Conservation (phyloP, 2,329 filamentous ascomycete genomes). For the Simplicillium sp. region DNA sequence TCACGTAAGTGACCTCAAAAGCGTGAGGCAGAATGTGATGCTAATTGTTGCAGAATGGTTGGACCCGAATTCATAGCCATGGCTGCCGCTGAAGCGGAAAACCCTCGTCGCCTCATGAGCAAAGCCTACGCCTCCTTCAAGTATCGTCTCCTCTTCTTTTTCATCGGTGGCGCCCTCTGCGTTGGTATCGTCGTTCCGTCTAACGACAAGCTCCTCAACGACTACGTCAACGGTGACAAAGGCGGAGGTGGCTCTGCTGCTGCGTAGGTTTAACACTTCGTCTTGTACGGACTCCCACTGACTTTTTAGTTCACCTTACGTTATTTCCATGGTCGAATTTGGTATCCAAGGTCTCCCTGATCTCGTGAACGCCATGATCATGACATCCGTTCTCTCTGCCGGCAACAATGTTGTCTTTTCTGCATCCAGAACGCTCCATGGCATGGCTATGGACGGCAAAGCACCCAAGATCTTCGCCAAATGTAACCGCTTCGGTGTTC, state of each 20-base stretch:
- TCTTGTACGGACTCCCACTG: background rate
- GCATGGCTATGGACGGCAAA: constrained; percentile 41
- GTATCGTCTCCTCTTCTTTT: constrained; percentile 41
- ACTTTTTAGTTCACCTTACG: constrained; percentile 39
- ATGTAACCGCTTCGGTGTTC: constrained; percentile 18
- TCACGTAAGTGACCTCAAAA: constrained; percentile 23
- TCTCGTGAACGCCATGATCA: constrained; percentile 49
- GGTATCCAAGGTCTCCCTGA: constrained; percentile 51
- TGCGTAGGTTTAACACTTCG: constrained; percentile 9
- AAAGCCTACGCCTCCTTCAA: constrained; percentile 47
- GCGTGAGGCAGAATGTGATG: background rate
- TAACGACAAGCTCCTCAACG: constrained; percentile 35
- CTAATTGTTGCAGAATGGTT: constrained; percentile 25
- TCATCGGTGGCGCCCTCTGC: constrained; percentile 53
- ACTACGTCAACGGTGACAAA: constrained; percentile 36
- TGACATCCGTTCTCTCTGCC: constrained; percentile 47
- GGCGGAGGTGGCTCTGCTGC: constrained; percentile 12
- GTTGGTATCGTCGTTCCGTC: constrained; percentile 43
- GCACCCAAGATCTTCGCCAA: constrained; percentile 27
- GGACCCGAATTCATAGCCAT: constrained; percentile 54
- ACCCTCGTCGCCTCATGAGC: constrained; percentile 44
- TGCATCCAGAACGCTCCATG: constrained; percentile 47
- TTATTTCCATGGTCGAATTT: constrained; percentile 54
- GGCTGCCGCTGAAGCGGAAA: constrained; percentile 55
- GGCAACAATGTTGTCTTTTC: constrained; percentile 52